Evolutionary conservation across 306 rosid genomes (phyloP).

Genomic region (Malus asiatica): DNA sequence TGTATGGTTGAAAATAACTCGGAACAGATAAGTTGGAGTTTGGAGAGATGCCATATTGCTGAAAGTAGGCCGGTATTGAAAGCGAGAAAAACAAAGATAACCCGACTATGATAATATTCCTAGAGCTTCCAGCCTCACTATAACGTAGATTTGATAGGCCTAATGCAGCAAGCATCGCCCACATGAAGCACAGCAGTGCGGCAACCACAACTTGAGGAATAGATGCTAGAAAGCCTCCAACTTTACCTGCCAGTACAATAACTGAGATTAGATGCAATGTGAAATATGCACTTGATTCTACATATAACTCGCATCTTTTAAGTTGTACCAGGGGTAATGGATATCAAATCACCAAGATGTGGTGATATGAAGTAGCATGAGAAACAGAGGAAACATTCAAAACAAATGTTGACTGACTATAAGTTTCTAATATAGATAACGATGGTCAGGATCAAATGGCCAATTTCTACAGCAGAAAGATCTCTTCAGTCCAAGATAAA

Average conservation of each 20-base stretch:
- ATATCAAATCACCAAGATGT: background rate
- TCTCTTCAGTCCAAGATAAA: background rate
- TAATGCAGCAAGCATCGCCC: conserved; percentile 95
- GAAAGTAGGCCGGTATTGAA: conserved; percentile 93
- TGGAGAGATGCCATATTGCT: conserved; percentile 83
- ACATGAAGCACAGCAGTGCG: conserved; percentile 94
- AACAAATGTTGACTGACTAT: background rate
- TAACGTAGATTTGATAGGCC: conserved; percentile 97
- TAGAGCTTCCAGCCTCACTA: conserved; percentile 99
- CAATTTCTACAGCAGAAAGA: background rate
- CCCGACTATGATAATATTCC: conserved; percentile 92
- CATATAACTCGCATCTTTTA: background rate
- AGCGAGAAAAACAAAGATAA: conserved; percentile 88
- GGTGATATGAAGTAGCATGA: background rate
- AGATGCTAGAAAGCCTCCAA: conserved; percentile 96
- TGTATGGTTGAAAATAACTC: conserved; percentile 88
- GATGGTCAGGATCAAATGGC: background rate
- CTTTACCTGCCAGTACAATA: conserved; percentile 57
- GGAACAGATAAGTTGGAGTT: conserved; percentile 76
- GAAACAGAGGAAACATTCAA: background rate
- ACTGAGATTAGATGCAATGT: background rate
- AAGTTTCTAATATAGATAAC: background rate
- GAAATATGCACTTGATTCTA: background rate
- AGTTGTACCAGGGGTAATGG: background rate
- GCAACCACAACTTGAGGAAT: conserved; percentile 97